Evolutionary conservation across 2,329 filamentous ascomycete species (phyloP), one percentile per base, ranked within the genome.

Genomic region (Scedosporium minutisporum): DNA sequence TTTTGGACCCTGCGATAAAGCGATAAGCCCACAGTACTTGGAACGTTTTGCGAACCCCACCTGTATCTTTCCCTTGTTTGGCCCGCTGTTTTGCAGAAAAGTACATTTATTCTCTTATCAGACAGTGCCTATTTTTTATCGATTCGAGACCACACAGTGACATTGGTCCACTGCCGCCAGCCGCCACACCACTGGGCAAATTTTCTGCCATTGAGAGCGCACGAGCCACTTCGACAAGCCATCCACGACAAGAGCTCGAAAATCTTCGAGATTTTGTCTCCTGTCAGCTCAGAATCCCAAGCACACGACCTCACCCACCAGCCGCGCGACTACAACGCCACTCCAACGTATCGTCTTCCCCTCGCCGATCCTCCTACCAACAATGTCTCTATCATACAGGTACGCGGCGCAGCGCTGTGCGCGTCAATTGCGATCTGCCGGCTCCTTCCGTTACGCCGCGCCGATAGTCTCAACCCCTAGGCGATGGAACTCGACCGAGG

Each of bases 401-500:
- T 83, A 80, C 74, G 84, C 82, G 73, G 85, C 82, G 69, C 84
- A 83, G 76, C 82, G 81, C 81, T 87, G 83, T 77, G 82, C 83
- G 68, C 82, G 83, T 69, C 83, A 86, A 57, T 57, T 62, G 72
- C 82, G 84, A 71, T 76, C 80, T 65, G 72, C 76, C 65, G 68
- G 73, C 67, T 72, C 78, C 60, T 66, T 81, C 67, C 77, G 81
- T 70, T 73, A 76, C 78, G 75, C 81, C 74, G 69, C 71, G 63
- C 65, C 75, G 69, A 79, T 78, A 72, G 77, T 76, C 68, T 70
- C 76, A 63, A 72, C 76, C 51, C 73, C 76, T 73, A 86, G 89
- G 78, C 87, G 95, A 84, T 93, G 91, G 89, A 90, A 95, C 77
- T 93, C 91, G 66, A 93, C 91, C 69, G 89, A 93, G 70, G 86